A percentile compares a stretch with the other conserved stretches of the same genome.
Conservation (phyloP, 73 alveolate species). For the Paramecium primaurelia region DNA sequence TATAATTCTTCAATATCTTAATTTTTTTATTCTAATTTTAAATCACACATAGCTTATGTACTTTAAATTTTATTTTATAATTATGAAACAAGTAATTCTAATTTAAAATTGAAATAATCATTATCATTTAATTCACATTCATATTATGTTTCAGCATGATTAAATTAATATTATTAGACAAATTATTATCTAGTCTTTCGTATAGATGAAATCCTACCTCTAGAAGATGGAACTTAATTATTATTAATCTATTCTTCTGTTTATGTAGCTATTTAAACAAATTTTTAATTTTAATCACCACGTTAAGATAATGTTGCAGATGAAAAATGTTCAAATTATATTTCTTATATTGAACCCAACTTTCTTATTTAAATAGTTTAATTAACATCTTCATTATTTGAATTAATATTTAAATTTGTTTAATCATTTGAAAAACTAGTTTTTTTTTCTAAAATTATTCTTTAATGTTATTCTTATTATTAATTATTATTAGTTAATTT, state of each 20-base stretch:
- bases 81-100: neutral
- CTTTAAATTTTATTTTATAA: neutral
- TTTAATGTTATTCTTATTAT: neutral
- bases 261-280: neutral
- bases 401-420: neutral
- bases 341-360: neutral
- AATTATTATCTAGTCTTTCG: neutral
- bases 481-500: neutral
- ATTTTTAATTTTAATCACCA: neutral
- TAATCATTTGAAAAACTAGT: neutral
- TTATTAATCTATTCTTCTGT: neutral
- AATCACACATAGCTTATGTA: neutral
- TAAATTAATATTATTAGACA: neutral
- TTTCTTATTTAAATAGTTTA: neutral
- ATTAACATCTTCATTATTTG: neutral
- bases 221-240: neutral
- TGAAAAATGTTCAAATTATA: neutral
- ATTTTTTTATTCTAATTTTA: neutral
- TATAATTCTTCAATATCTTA: neutral
- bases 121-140: neutral
- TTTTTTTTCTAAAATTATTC: neutral
- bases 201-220: neutral
- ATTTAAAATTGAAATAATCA: neutral
- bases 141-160: slow-evolving; percentile 1
- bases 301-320: neutral